Percentiles rank a stretch among this genome's conserved stretches.
Evolutionary conservation across 768 basidiomycete genomes (phyloP).

Genomic region (Russula olivacea): DNA sequence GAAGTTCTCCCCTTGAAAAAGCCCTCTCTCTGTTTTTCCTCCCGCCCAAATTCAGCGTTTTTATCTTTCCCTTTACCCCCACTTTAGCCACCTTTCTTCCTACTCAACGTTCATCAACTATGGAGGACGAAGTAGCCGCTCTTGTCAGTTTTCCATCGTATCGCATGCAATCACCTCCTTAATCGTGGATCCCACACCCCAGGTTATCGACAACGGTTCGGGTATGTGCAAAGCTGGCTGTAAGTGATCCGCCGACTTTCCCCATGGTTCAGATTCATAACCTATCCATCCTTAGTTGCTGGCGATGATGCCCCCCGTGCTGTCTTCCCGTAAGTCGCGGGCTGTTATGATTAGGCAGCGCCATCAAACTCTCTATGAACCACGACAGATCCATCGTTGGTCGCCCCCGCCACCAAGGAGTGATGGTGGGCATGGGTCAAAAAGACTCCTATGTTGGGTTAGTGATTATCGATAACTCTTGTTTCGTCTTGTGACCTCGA

Average conservation of each 20-base stretch:
- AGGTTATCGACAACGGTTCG: slow-evolving; percentile 92
- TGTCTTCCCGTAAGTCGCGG: slow-evolving; percentile 78
- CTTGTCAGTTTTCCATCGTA: slow-evolving; percentile 35
- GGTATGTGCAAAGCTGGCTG: slow-evolving; percentile 99
- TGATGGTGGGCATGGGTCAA: slow-evolving; percentile 96
- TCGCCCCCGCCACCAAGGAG: slow-evolving; percentile 89
- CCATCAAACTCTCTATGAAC: slow-evolving; percentile 9
- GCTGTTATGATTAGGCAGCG: background rate
- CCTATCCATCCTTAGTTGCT: slow-evolving; percentile 75
- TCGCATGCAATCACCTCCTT: slow-evolving; percentile 6
- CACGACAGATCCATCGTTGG: slow-evolving; percentile 77
- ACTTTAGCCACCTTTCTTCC: background rate
- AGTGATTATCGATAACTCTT: slow-evolving; percentile 27
- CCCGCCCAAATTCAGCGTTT: background rate
- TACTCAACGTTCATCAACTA: slow-evolving; percentile 29
- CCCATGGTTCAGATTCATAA: slow-evolving; percentile 47
- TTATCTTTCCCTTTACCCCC: background rate
- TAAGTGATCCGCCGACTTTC: slow-evolving; percentile 39
- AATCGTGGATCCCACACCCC: slow-evolving; percentile 12
- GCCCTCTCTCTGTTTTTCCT: background rate
- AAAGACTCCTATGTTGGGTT: slow-evolving; percentile 97
- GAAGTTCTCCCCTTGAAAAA: background rate
- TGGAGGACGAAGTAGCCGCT: slow-evolving; percentile 65
- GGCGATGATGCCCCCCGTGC: slow-evolving; percentile 91
- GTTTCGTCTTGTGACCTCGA: slow-evolving; percentile 18